Evolutionary conservation across 257 asterid genomes (phyloP).

Genomic region (Lycium barbarum): DNA sequence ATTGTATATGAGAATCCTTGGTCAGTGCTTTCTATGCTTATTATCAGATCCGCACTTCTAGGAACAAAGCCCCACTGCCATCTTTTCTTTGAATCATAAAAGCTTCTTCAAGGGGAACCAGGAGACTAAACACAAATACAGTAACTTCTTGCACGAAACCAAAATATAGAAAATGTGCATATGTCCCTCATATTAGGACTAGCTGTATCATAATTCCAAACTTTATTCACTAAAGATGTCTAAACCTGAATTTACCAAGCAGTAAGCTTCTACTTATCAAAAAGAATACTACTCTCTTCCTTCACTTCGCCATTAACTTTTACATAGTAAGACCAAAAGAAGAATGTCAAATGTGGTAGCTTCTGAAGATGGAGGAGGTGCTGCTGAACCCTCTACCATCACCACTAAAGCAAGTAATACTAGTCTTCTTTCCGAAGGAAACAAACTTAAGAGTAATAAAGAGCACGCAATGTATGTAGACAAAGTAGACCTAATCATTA

Average conservation of each 20-base stretch:
- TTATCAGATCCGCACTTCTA: neutral
- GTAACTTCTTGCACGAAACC: neutral
- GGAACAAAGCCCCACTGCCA: neutral
- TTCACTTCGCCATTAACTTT: neutral
- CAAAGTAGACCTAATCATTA: slow-evolving; percentile 7
- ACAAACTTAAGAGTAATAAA: neutral
- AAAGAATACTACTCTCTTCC: neutral
- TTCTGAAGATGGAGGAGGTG: neutral
- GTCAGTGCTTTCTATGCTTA: neutral
- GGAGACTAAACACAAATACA: neutral
- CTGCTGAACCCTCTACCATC: neutral
- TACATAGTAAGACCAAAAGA: neutral
- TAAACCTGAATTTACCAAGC: neutral
- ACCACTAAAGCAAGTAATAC: no score
- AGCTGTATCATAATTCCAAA: neutral
- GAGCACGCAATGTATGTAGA: neutral
- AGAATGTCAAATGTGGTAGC: neutral
- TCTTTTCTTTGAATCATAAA: neutral
- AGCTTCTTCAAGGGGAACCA: neutral
- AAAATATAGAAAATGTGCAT: neutral
- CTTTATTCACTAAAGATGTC: neutral
- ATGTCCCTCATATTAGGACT: neutral
- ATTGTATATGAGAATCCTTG: neutral
- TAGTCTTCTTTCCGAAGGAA: neutral
- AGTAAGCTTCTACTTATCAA: neutral